phyloP scores from a whole-genome alignment of 345 rosid genomes.

The Lenwebbia sp. region DNA sequence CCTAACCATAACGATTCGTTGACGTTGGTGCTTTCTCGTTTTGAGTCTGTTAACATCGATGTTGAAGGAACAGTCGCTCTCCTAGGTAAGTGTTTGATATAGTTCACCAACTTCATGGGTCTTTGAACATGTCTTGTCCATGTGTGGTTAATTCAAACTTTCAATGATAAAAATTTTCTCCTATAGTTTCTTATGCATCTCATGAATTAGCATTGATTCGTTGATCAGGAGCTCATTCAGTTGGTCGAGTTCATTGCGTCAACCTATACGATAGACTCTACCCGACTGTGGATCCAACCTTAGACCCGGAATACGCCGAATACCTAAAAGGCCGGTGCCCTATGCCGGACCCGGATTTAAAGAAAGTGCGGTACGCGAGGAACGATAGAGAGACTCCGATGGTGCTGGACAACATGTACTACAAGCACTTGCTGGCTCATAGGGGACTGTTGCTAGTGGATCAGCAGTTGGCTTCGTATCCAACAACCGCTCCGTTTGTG shows the following conservation, averaged over 20 bases:
- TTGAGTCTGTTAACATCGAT: slow-evolving; percentile 49
- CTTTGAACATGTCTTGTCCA: neutral
- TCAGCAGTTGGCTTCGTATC: slow-evolving; percentile 54
- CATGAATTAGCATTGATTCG: neutral
- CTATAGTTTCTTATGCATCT: neutral
- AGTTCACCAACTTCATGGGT: neutral
- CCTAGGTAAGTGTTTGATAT: slow-evolving; percentile 23
- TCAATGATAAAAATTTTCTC: neutral
- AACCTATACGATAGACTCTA: slow-evolving; percentile 70
- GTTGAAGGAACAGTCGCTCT: slow-evolving; percentile 63
- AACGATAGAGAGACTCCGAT: slow-evolving; percentile 75
- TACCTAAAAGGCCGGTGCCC: slow-evolving; percentile 69
- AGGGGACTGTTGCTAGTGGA: slow-evolving; percentile 60
- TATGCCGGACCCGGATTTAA: slow-evolving; percentile 37
- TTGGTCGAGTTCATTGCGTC: slow-evolving; percentile 75
- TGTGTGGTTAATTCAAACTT: neutral
- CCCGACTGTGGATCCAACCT: slow-evolving; percentile 57
- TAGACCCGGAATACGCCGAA: slow-evolving; percentile 48
- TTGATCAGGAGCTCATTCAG: slow-evolving; percentile 67
- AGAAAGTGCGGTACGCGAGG: slow-evolving; percentile 47
- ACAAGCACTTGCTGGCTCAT: slow-evolving; percentile 44
- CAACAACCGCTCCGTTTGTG: slow-evolving; percentile 48
- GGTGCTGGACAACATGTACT: slow-evolving; percentile 70
- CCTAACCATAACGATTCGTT: slow-evolving; percentile 70
- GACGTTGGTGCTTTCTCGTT: slow-evolving; percentile 51